Percentiles rank a stretch among this genome's conserved stretches.
phyloP scores from a whole-genome alignment of 352 stramenopile species.

The Globisporangium viniferum region DNA sequence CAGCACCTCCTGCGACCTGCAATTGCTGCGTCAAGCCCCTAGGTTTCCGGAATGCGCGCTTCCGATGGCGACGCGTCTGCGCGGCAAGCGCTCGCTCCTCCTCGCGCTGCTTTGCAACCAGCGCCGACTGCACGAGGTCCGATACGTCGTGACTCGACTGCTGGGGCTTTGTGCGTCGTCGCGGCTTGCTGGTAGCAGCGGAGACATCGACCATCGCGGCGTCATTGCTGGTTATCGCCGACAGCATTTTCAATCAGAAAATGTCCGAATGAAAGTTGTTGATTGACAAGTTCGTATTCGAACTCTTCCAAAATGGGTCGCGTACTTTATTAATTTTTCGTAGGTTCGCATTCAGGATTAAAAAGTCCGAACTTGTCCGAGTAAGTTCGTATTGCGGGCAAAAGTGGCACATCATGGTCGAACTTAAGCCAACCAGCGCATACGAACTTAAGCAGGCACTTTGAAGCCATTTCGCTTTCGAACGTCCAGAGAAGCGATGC shows the following conservation, averaged over 20 bases:
- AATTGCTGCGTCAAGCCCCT: not conserved
- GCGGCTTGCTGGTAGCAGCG: not conserved
- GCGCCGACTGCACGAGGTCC: constrained; percentile 4
- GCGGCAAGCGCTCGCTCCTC: not conserved
- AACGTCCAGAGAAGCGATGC: not conserved
- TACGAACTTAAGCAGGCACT: too few relatives aligned
- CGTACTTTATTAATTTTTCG: too few relatives aligned
- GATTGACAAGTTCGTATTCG: not conserved
- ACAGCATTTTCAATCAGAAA: not conserved
- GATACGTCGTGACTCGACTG: not conserved
- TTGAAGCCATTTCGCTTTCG: too few relatives aligned
- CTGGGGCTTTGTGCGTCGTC: not conserved
- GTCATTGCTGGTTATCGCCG: not conserved
- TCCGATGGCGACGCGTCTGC: constrained; percentile 6
- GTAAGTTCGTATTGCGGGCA: too few relatives aligned
- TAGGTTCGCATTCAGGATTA: too few relatives aligned
- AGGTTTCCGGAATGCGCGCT: constrained; percentile 9
- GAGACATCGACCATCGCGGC: not conserved
- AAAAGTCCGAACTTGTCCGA: too few relatives aligned
- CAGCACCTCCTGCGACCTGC: not conserved
- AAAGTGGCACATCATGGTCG: too few relatives aligned
- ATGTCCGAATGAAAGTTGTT: not conserved
- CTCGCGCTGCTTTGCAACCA: constrained; percentile 5
- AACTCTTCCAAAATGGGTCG: too few relatives aligned
- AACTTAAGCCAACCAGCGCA: too few relatives aligned